phyloP scores from a whole-genome alignment of 345 rosid species.

The Arabidopsis suecica region DNA sequence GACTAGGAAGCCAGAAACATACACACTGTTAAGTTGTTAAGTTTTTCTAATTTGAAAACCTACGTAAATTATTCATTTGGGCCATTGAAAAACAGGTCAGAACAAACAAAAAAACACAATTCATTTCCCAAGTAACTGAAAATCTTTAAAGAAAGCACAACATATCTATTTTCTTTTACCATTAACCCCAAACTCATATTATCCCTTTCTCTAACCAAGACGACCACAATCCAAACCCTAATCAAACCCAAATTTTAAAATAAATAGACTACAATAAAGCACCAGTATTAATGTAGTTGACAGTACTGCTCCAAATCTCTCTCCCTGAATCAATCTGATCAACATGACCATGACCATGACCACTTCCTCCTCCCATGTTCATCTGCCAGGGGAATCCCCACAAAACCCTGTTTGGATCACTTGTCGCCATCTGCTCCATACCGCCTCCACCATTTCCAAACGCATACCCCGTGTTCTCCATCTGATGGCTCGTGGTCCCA shows the following conservation, averaged over 20 bases:
- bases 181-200: conserved; percentile 1
- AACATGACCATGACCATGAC: conserved; percentile 19
- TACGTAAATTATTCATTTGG: neutral
- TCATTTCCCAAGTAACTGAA: conserved; percentile 12
- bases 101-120: neutral
- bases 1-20: neutral
- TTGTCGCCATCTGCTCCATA: conserved; percentile 40
- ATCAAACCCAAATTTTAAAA: neutral
- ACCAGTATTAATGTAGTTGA: conserved; percentile 50
- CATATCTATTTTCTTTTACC: conserved; percentile 16
- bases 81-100: neutral
- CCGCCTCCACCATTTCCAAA: conserved; percentile 45
- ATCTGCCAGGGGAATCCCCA: conserved; percentile 81
- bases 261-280: conserved; percentile 31
- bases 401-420: conserved; percentile 50
- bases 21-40: too few relatives aligned
- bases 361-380: conserved; percentile 40
- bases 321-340: conserved; percentile 52
- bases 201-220: conserved; percentile 15
- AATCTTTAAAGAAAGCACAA: conserved; percentile 6
- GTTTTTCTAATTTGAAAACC: neutral
- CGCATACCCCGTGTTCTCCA: conserved; percentile 34
- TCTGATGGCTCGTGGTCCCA: conserved; percentile 12
- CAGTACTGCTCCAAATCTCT: conserved; percentile 52
- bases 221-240: conserved; percentile 31